Percentiles rank a stretch among this genome's conserved stretches.
phyloP scores from a whole-genome alignment of 129 eudicot genomes.

The Flaveria trinervia region DNA sequence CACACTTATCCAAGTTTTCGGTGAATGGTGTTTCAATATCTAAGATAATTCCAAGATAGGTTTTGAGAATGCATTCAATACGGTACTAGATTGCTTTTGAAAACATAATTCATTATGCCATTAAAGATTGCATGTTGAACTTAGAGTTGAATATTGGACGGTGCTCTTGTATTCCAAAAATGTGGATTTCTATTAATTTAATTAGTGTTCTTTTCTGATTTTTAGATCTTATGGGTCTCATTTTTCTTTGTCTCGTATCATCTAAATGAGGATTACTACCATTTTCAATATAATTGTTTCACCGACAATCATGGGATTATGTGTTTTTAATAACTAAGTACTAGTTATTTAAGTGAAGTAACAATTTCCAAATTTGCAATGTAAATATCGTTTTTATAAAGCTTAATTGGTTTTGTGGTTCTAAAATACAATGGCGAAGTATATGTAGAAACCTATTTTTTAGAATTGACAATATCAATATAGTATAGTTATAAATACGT shows the following conservation, averaged over 20 bases:
- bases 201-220: background rate
- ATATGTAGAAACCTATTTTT: too few relatives aligned
- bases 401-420: too few relatives aligned
- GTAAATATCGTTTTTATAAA: too few relatives aligned
- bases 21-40: conserved; percentile 8
- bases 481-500: too few relatives aligned
- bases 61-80: background rate
- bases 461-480: too few relatives aligned
- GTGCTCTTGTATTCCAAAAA: background rate
- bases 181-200: background rate
- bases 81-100: background rate
- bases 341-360: too few relatives aligned
- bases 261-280: background rate
- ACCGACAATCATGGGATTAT: too few relatives aligned
- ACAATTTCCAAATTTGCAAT: too few relatives aligned
- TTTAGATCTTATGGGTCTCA: background rate
- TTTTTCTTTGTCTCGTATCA: conserved; percentile 1
- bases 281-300: background rate
- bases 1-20: background rate
- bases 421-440: too few relatives aligned
- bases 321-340: too few relatives aligned
- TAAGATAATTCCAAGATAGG: conserved; percentile 2
- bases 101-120: background rate
- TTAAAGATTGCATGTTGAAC: background rate
- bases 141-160: background rate